Base-by-base conservation (phyloP, 2,329 filamentous ascomycete genomes). In the Trichoderma sp. region DNA sequence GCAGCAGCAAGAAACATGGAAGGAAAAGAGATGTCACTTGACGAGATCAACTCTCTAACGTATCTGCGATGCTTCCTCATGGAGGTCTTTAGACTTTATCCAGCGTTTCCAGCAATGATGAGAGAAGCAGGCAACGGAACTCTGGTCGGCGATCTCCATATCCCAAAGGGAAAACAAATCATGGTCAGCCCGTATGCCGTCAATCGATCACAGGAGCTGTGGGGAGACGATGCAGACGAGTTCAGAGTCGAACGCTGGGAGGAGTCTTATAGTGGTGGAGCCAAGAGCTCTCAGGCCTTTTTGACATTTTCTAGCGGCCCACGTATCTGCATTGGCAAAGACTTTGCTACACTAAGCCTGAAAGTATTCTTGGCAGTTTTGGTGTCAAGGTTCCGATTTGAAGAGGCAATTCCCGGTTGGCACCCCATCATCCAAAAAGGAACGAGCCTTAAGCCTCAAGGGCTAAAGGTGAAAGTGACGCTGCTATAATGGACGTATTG, bases 291-390 rank as follows among this genome's bases (percentile, higher is more conserved):
- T 4, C 32, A 50, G 12, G 47, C 65, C 2, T 68, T 68, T n/a
- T 23, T 68, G 50, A 68, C 65, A 4, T 68, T 68, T 36, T 68
- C 65, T 2, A 57, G 47, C 15, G 65, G 65, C 4, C 65, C 65
- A 36, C 65, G 65, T 28, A 36, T 68, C 20, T 68, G 65, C 50
- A 68, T 68, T 9, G 65, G 65, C 17, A 68, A 68, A 34, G 65
- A 68, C 13, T 68, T 68, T 59, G 65, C 65, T 3, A 55, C 50
- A 7, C 20, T 68, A 4, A 68, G 65, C 47, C 47, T 68, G 2
- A 68, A 68, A 28, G 65, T 68, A 8, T 68, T 68, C 23, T 36
- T 68, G 32, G 43, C 20, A 3, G 50, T 59, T 43, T 26, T 68
- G 23, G 20, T 68, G 12, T 34, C 47, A 8, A 55, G 12, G 65